Base-by-base conservation (phyloP, 75 land plant species). In the Adiantum capillusveneris region DNA sequence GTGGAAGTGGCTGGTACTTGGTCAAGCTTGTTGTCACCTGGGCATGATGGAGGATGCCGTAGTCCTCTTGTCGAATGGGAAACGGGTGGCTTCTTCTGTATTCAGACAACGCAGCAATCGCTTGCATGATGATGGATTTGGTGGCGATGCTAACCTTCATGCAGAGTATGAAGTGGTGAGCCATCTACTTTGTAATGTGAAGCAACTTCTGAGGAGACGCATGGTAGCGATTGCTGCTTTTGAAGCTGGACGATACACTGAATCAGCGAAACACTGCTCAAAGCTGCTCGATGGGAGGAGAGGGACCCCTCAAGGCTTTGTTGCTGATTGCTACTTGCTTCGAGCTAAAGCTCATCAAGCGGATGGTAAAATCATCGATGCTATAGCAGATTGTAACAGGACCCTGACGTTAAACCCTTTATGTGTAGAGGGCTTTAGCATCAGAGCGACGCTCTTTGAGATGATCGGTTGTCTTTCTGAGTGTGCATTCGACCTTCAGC, bases 11-110 rank as follows among this genome's bases (percentile, higher is more conserved):
- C 13, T 44, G 44, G 17, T 11, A n/a, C 25, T 14, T 50, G 31
- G 18, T 13, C 43, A 31, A 25, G 18, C 49, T 34, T 27, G 86
- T 31, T 77, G 71, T 61, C 90, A 86, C 19, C 61, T 86, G 20
- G 90, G 90, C 6, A 55, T 86, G 52, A 77, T 86, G 83, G 90
- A 86, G 72, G 90, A 86, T 61, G 83, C 87, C 24, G 56, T 86
- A 79, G 71, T 71, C 7, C 81, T 86, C 31, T 80, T 86, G 48
- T 86, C 80, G 56, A 80, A 83, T 54, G 83, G 80, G 0, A 83
- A 83, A 56, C 78, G 86, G 37, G 75, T 75, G 31, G 75, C 83
- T 30, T 60, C 70, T 50, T 81, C 86, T 19, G 90, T 78, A 30
- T 75, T 75, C 53, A 82, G 90, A 42, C 79, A 78, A 13, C 70